These are phyloP conservation scores for Tylopilus sp. DNA, from an alignment of 1,284 basidiomycete genomes.

Conservation along the genomic window DNA sequence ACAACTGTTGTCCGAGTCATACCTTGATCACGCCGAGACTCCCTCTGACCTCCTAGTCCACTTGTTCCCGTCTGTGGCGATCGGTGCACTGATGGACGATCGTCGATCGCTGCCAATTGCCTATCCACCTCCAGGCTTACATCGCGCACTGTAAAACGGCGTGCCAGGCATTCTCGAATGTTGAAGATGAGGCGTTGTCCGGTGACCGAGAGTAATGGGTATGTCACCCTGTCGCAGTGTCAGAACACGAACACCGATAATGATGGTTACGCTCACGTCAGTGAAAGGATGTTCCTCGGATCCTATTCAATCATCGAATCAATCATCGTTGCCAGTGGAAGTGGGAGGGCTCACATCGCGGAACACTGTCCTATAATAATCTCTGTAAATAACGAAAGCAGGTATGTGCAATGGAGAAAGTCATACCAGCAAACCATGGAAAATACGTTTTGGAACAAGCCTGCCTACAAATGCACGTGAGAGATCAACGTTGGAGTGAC, in stretches of 20 bases:
- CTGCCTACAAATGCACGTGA: background rate
- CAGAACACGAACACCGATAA: no score
- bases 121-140: constrained; percentile 4
- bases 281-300: background rate
- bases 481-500: no score
- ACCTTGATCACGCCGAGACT: no score
- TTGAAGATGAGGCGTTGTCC: constrained; percentile 5
- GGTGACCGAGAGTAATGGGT: background rate
- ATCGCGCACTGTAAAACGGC: background rate
- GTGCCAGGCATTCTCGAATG: background rate
- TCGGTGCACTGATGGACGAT: background rate
- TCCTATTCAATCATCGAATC: background rate
- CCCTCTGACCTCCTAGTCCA: no score
- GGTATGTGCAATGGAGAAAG: no score
- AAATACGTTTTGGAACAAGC: background rate
- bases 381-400: no score
- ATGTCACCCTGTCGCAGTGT: background rate
- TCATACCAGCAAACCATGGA: background rate
- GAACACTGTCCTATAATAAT: background rate
- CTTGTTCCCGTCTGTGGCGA: no score
- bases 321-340: background rate
- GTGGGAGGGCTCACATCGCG: background rate
- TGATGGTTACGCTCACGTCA: background rate
- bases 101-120: constrained; percentile 3
- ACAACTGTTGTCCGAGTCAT: no score